Conservation (phyloP, 129 eudicot species). For the Tagetes erecta region DNA sequence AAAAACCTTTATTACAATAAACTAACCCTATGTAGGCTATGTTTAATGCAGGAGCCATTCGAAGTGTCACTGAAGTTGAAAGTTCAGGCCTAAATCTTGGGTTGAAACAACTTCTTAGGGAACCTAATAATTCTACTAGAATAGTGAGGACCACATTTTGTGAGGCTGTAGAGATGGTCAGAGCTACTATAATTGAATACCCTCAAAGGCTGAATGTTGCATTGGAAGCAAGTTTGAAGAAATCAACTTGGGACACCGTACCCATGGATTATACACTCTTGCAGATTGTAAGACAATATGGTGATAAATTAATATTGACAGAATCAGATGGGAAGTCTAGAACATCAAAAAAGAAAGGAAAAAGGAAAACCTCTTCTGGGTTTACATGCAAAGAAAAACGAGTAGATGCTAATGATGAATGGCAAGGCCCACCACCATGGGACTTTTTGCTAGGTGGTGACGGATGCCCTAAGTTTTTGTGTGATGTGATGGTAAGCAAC, state of each 20-base stretch:
- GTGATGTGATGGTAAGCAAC: conserved; percentile 91
- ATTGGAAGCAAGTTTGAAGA: conserved; percentile 30
- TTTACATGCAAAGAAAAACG: conserved; percentile 34
- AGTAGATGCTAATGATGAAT: conserved; percentile 48
- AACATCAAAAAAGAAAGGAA: conserved; percentile 74
- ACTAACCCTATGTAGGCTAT: not conserved
- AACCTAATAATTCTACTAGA: conserved; percentile 38
- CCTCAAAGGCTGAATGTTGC: conserved; percentile 27
- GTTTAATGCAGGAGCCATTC: conserved; percentile 44
- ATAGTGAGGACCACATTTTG: conserved; percentile 48
- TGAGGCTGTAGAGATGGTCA: conserved; percentile 66
- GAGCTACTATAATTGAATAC: conserved; percentile 42
- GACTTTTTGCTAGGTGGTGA: conserved; percentile 75
- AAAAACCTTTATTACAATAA: not conserved
- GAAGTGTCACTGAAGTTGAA: conserved; percentile 25
- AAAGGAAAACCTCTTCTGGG: conserved; percentile 43
- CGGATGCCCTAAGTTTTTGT: conserved; percentile 89
- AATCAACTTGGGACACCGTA: conserved; percentile 23
- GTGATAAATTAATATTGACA: conserved; percentile 67
- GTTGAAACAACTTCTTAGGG: conserved; percentile 63
- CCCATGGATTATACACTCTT: conserved; percentile 49
- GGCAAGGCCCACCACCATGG: conserved; percentile 98
- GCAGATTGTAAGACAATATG: conserved; percentile 59
- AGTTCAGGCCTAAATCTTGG: conserved; percentile 48
- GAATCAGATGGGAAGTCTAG: conserved; percentile 70